Conservation (phyloP, 805 yeast species). For the Zygosaccharomyces bisporus region DNA sequence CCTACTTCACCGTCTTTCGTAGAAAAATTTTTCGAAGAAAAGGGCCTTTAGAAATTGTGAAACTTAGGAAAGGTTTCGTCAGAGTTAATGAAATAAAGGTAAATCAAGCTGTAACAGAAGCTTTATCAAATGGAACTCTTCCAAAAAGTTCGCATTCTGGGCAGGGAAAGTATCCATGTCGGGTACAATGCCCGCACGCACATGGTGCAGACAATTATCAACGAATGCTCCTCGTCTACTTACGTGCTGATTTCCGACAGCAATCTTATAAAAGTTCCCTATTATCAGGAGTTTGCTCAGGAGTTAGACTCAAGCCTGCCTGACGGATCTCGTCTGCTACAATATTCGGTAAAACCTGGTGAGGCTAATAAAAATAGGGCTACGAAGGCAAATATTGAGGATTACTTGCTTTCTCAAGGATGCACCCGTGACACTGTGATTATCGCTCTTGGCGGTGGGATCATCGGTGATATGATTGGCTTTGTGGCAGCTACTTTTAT, state of each 20-base stretch:
- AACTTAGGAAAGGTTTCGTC: background rate
- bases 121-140: slow-evolving; percentile 22
- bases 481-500: slow-evolving; percentile 98
- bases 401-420: slow-evolving; percentile 71
- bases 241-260: slow-evolving; percentile 88
- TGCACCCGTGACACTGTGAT: slow-evolving; percentile 96
- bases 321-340: slow-evolving; percentile 57
- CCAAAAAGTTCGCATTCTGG: slow-evolving; percentile 69
- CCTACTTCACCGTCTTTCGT: no score
- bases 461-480: slow-evolving; percentile 98
- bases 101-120: background rate
- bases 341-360: slow-evolving; percentile 83
- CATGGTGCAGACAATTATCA: slow-evolving; percentile 63
- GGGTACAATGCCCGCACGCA: slow-evolving; percentile 79
- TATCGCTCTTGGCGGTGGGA: slow-evolving; percentile 96
- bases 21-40: slow-evolving; percentile 1
- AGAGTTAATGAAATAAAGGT: background rate
- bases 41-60: background rate
- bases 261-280: slow-evolving; percentile 66
- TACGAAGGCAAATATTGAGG: slow-evolving; percentile 92
- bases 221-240: slow-evolving; percentile 72
- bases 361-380: slow-evolving; percentile 84
- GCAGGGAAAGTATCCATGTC: slow-evolving; percentile 79
- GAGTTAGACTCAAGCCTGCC: slow-evolving; percentile 47
- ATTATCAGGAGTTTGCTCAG: slow-evolving; percentile 45